Percentiles rank a stretch among this genome's conserved stretches.
phyloP scores from a whole-genome alignment of 495 filamentous ascomycete species.

The Jackrogersella multiformis region DNA sequence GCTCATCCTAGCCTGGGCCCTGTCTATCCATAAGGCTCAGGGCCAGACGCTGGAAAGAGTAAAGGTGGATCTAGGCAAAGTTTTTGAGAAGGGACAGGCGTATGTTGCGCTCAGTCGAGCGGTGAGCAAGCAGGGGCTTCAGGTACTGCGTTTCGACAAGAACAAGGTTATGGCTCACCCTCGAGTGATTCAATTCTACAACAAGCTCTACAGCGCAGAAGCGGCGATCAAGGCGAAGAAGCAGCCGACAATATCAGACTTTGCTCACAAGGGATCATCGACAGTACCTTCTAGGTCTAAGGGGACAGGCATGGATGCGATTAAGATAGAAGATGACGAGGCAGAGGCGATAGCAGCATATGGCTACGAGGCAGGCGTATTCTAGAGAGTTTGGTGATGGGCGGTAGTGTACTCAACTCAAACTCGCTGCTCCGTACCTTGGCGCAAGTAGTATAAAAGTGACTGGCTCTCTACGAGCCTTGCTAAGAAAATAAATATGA shows the following conservation, averaged over 20 bases:
- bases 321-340: constrained; percentile 51
- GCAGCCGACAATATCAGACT: constrained; percentile 45
- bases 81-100: constrained; percentile 94
- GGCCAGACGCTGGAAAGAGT: constrained; percentile 95
- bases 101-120: constrained; percentile 88
- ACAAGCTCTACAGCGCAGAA: constrained; percentile 72
- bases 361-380: constrained; percentile 37
- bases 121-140: constrained; percentile 84
- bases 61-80: constrained; percentile 89
- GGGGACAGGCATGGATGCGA: constrained; percentile 19
- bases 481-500: not conserved
- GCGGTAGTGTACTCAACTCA: not conserved
- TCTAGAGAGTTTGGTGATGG: not conserved
- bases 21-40: constrained; percentile 98
- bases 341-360: constrained; percentile 52
- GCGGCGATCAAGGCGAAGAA: constrained; percentile 46
- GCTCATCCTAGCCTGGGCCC: constrained; percentile 93
- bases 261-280: constrained; percentile 28
- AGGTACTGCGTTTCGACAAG: constrained; percentile 89
- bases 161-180: constrained; percentile 95
- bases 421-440: not conserved
- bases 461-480: not conserved
- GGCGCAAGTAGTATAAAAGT: not conserved
- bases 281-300: constrained; percentile 7
- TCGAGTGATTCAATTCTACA: constrained; percentile 84